Base-by-base conservation (phyloP, 1,284 basidiomycete genomes). In the Anthracocystis setariae region DNA sequence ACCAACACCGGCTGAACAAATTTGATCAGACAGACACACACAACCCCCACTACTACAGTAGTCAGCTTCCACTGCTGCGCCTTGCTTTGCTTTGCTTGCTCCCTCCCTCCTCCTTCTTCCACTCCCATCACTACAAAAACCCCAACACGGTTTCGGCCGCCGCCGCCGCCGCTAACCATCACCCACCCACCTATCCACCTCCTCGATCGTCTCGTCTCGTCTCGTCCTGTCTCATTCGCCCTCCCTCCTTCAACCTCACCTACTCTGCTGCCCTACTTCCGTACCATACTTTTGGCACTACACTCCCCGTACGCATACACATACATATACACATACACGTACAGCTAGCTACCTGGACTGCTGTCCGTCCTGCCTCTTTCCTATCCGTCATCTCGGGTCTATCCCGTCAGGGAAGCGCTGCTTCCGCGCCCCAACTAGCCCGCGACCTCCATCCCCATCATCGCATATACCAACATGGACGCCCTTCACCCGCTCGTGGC, bases 401-500 rank as follows among this genome's bases (percentile, higher is more conserved):
- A 37, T 37, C 15, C 8, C n/a, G 46, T 33, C 33, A 47, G 21
- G 46, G 20, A 38, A 47, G 33, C 27, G n/a, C 21, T 40, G 25
- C 43, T 38, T 50, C 48, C 27, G 43, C 35, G 38, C 15, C 43
- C 4, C 3, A 48, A 3, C 33, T 8, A 21, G 33, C 23, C 39
- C 25, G 40, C 46, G n/a, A 23, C 1, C 33, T 32, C 12, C 29
- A n/a, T n/a, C n/a, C n/a, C n/a, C 25, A 18, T 20, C 17, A n/a
- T 2, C 13, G 23, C 35, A 29, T 38, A 45, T 29, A 21, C 8
- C 39, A 13, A 7, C 52, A 49, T 70, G 67, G 67, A 55, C 44
- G 46, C 21, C 43, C 42, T 58, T 45, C 67, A 60, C 32, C 55
- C 63, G 33, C 58, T 70, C 42, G 46, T 64, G 45, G 47, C 68